A percentile compares a stretch with the other conserved stretches of the same genome.
Conservation (phyloP, 139 green algal genomes). For the Pseudopediastrum boryanum region DNA sequence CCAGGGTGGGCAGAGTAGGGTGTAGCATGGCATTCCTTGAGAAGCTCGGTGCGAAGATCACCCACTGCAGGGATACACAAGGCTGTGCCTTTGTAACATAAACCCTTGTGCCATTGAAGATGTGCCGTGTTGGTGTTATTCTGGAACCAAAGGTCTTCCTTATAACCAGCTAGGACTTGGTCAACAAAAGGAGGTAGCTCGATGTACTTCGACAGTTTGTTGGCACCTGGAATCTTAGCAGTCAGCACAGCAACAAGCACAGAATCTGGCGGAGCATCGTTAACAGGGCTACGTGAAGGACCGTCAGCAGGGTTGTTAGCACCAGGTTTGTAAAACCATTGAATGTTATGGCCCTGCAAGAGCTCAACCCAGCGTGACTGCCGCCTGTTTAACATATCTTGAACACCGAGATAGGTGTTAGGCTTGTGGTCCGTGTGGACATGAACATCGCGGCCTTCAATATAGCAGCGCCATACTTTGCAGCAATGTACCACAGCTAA, state of each 20-base stretch:
- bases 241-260: not conserved
- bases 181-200: not conserved
- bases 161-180: not conserved
- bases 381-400: not conserved
- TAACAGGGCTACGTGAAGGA: not conserved
- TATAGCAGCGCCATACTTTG: not conserved
- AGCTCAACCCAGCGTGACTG: conserved; percentile 3
- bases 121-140: not conserved
- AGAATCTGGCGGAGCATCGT: not conserved
- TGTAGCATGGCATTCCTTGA: conserved; percentile 19
- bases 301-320: not conserved
- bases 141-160: not conserved
- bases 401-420: not conserved
- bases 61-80: not conserved
- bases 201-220: too few species aligned
- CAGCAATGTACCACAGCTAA: conserved; percentile 9
- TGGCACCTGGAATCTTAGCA: not conserved
- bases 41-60: not conserved
- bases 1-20: conserved; percentile 4
- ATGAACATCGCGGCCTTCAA: conserved; percentile 21
- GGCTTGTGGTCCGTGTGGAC: conserved; percentile 26
- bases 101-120: conserved; percentile 1
- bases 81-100: not conserved
- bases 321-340: conserved; percentile 13
- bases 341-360: not conserved